A percentile compares a stretch with the other conserved stretches of the same genome.
phyloP scores from a whole-genome alignment of 2,329 filamentous ascomycete genomes.

The Cladosporium cucumerinum region DNA sequence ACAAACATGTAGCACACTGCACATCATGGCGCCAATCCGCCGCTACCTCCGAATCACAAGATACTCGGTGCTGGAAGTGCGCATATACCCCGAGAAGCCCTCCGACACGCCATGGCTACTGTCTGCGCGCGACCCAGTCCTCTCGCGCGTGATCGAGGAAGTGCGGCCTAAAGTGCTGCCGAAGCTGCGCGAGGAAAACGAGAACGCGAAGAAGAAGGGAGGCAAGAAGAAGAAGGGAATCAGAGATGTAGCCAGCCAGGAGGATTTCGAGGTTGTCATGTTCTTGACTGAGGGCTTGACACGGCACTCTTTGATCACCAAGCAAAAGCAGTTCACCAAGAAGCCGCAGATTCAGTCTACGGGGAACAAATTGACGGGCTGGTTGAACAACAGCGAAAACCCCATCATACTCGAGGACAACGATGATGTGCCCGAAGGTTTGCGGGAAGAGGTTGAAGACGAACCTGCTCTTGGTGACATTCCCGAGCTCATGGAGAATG shows the following conservation, averaged over 20 bases:
- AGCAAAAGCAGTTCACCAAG: conserved; percentile 68
- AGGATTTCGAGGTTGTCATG: conserved; percentile 93
- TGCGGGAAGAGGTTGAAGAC: conserved; percentile 61
- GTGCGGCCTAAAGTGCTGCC: conserved; percentile 83
- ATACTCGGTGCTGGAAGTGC: conserved; percentile 91
- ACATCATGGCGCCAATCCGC: conserved; percentile 76
- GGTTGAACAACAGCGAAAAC: conserved; percentile 42
- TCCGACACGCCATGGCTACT: conserved; percentile 81
- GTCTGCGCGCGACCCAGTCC: conserved; percentile 68
- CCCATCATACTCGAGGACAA: conserved; percentile 42
- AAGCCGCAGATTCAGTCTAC: conserved; percentile 44
- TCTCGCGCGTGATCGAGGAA: conserved; percentile 78
- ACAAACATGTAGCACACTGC: conserved; percentile 6
- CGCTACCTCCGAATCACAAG: conserved; percentile 89
- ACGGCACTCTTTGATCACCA: conserved; percentile 80
- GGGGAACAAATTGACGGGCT: conserved; percentile 46
- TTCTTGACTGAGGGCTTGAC: conserved; percentile 85
- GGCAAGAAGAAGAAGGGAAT: conserved; percentile 68
- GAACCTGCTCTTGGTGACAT: conserved; percentile 53
- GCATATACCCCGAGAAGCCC: conserved; percentile 92
- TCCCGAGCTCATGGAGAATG: conserved; percentile 42
- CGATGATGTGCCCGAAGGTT: conserved; percentile 46
- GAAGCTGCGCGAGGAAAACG: conserved; percentile 83
- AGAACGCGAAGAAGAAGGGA: conserved; percentile 56
- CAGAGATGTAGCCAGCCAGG: conserved; percentile 82